Conservation (phyloP, 1,284 basidiomycete genomes). For the Moesziomyces sp. region DNA sequence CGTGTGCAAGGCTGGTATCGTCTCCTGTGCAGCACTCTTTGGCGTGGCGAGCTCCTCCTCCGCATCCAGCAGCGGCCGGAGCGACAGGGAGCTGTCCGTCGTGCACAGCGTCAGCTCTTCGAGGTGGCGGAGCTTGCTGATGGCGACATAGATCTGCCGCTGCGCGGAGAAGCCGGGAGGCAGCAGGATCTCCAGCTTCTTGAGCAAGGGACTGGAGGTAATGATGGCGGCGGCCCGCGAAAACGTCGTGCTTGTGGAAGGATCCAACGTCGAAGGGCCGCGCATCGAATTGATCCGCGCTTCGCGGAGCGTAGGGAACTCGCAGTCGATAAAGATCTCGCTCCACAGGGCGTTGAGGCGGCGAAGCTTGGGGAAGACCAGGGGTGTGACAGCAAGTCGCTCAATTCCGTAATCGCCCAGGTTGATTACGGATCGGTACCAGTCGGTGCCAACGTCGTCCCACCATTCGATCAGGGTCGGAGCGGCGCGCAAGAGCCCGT, state of each 20-base stretch:
- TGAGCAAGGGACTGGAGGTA: constrained; percentile 12
- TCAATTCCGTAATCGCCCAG: constrained; percentile 8
- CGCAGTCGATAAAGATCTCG: constrained; percentile 18
- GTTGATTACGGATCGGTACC: constrained; percentile 2
- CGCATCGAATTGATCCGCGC: constrained; percentile 9
- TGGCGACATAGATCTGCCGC: constrained; percentile 11
- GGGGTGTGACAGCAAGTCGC: constrained; percentile 2
- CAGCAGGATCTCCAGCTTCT: constrained; percentile 22
- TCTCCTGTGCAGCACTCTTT: neutral
- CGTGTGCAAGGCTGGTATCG: neutral
- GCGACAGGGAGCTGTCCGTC: neutral
- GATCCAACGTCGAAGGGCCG: constrained; percentile 1
- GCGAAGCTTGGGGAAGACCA: constrained; percentile 14
- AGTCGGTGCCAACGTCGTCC: constrained; percentile 3
- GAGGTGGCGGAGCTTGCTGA: constrained; percentile 7
- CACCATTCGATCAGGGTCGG: constrained; percentile 11
- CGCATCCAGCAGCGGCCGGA: constrained; percentile 1
- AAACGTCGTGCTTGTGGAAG: neutral
- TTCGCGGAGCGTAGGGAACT: constrained; percentile 10
- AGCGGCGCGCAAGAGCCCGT: constrained; percentile 6
- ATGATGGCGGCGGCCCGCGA: constrained; percentile 12
- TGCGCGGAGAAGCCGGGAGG: neutral
- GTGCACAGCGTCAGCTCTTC: constrained; percentile 18
- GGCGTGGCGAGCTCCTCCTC: neutral
- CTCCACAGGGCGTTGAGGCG: constrained; percentile 8